phyloP scores from a whole-genome alignment of 805 yeast species.

The Candida methanosorbosa region DNA sequence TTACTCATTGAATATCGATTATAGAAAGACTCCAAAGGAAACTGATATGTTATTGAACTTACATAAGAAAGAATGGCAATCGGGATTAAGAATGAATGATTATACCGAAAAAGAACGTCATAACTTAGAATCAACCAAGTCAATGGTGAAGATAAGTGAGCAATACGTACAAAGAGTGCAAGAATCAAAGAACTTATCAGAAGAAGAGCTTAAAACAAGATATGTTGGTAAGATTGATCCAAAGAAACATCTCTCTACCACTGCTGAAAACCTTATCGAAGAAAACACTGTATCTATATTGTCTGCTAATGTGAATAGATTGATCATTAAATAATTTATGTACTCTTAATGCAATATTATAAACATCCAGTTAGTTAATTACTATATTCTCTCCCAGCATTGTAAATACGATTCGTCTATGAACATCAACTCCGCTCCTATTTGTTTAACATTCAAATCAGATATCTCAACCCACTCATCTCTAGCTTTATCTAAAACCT shows the following conservation, averaged over 20 bases:
- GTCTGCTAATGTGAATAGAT: conserved; percentile 83
- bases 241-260: conserved; percentile 88
- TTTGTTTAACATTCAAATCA: conserved; percentile 36
- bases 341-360: too few relatives aligned
- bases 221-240: conserved; percentile 99
- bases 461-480: conserved; percentile 52
- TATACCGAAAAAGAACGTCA: conserved; percentile 69
- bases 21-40: conserved; percentile 85
- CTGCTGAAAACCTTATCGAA: conserved; percentile 80
- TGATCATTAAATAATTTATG: conserved; percentile 61
- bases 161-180: conserved; percentile 83
- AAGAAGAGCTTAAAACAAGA: conserved; percentile 86
- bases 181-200: conserved; percentile 84
- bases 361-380: background rate
- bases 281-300: conserved; percentile 82
- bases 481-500: conserved; percentile 28
- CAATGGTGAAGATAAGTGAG: conserved; percentile 83
- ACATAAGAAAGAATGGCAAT: conserved; percentile 94
- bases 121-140: conserved; percentile 63
- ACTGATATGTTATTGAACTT: conserved; percentile 89
- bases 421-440: conserved; percentile 52
- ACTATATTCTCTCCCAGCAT: conserved; percentile 42
- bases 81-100: conserved; percentile 74
- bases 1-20: conserved; percentile 91
- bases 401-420: conserved; percentile 57